Conservation (phyloP, 805 yeast species). For the Yamadazyma insecticola region DNA sequence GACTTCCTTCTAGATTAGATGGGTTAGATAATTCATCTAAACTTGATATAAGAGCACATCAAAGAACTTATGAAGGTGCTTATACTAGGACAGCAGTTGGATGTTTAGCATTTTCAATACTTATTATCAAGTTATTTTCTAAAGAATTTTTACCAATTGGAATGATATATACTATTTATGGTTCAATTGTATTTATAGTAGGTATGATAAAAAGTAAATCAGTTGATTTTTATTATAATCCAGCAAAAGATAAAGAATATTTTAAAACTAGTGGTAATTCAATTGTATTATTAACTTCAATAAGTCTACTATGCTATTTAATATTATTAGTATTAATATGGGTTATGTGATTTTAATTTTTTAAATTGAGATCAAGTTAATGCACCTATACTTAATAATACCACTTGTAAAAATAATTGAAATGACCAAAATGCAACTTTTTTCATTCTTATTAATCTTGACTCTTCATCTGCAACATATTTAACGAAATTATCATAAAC, state of each 20-base stretch:
- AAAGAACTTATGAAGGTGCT: slow-evolving; percentile 82
- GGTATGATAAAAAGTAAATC: slow-evolving; percentile 34
- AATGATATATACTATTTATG: slow-evolving; percentile 59
- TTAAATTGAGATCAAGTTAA: slow-evolving; percentile 9
- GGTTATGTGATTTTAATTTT: slow-evolving; percentile 24
- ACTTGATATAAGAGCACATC: slow-evolving; percentile 62
- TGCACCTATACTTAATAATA: slow-evolving; percentile 74
- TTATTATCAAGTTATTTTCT: slow-evolving; percentile 61
- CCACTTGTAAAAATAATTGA: slow-evolving; percentile 75
- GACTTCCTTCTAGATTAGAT: slow-evolving; percentile 31
- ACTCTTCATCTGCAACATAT: slow-evolving; percentile 85
- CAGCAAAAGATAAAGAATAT: slow-evolving; percentile 33
- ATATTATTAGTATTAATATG: slow-evolving; percentile 48
- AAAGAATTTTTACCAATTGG: slow-evolving; percentile 65
- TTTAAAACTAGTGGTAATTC: slow-evolving; percentile 60
- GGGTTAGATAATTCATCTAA: slow-evolving; percentile 36
- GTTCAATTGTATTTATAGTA: slow-evolving; percentile 36
- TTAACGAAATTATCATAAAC: slow-evolving; percentile 88
- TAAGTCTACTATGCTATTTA: slow-evolving; percentile 50
- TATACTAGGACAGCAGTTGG: slow-evolving; percentile 71
- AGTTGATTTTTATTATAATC: slow-evolving; percentile 35
- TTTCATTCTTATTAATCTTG: slow-evolving; percentile 62
- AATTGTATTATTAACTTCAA: slow-evolving; percentile 46
- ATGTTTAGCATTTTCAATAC: slow-evolving; percentile 58
- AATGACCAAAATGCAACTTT: slow-evolving; percentile 92